These are phyloP conservation scores for Sarocladium kiliense DNA, from an alignment of 2,329 filamentous ascomycete species.

Conservation along the genomic window DNA sequence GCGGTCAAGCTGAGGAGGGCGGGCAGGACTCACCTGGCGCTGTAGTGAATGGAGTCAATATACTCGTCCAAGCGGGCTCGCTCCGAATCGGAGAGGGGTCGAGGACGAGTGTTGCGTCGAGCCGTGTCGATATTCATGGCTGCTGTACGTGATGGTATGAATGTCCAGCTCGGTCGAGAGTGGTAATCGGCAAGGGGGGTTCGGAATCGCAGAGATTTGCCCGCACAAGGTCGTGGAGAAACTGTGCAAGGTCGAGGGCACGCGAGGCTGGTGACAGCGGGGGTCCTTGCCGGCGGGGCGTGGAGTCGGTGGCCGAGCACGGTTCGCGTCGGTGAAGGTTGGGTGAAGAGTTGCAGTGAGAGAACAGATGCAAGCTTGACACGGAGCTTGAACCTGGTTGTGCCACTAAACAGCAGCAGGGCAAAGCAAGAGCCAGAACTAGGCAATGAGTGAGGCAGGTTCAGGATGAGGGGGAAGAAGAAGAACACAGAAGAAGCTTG, in stretches of 20 bases:
- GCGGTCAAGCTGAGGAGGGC: not conserved
- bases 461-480: slow-evolving; percentile 1
- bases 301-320: not conserved
- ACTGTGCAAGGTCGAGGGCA: slow-evolving; percentile 7
- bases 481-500: slow-evolving; percentile 3
- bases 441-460: not conserved
- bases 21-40: slow-evolving; percentile 62
- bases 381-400: no score
- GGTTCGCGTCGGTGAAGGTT: not conserved
- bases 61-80: slow-evolving; percentile 83
- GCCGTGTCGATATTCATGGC: slow-evolving; percentile 65
- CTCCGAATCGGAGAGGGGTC: slow-evolving; percentile 75
- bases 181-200: not conserved
- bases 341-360: not conserved
- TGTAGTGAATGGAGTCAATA: slow-evolving; percentile 93
- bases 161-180: not conserved
- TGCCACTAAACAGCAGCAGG: not conserved
- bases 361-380: no score
- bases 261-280: slow-evolving; percentile 8
- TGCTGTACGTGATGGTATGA: not conserved
- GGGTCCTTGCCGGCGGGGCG: slow-evolving; percentile 7
- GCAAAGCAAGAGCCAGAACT: not conserved
- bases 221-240: not conserved
- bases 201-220: slow-evolving; percentile 1
- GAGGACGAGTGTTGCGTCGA: slow-evolving; percentile 81